A percentile compares a stretch with the other conserved stretches of the same genome.
phyloP scores from a whole-genome alignment of 495 filamentous ascomycete species.

The Apiosordaria backusii region DNA sequence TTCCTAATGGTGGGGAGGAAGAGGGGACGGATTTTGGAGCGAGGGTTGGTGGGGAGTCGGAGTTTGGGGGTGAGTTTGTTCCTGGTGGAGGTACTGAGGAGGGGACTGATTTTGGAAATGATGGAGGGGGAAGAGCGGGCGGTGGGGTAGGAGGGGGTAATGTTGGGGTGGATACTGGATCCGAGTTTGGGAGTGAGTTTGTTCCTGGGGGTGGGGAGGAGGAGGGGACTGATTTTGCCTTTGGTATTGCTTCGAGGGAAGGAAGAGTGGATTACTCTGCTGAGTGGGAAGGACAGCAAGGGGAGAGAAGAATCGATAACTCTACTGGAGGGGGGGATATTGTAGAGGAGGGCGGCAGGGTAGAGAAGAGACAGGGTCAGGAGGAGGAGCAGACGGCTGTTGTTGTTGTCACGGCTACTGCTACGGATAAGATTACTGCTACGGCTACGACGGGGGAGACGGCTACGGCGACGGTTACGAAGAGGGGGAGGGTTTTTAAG shows the following conservation, averaged over 20 bases:
- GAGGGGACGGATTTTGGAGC: not conserved
- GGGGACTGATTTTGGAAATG: no score
- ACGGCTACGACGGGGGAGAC: not conserved
- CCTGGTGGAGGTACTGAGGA: no score
- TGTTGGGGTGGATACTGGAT: not conserved
- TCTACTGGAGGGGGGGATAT: no score
- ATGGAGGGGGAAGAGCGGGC: no score
- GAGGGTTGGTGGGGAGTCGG: not conserved
- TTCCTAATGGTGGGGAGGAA: not conserved
- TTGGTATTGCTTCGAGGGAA: no score
- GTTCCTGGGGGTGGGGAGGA: not conserved
- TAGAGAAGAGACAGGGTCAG: not conserved
- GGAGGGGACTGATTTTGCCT: not conserved
- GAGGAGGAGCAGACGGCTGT: not conserved
- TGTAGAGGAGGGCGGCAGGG: not conserved
- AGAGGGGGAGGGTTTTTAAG: not conserved
- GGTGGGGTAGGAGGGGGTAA: no score
- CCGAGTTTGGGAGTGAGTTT: not conserved
- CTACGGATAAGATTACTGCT: not conserved
- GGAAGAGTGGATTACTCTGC: no score
- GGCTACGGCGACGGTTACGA: not conserved
- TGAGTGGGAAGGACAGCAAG: no score
- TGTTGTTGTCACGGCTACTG: not conserved
- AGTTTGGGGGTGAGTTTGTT: not conserved
- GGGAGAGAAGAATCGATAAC: not conserved